phyloP scores from a whole-genome alignment of 192 early-diverging fungal species.

The Umbelopsis ramanniana region DNA sequence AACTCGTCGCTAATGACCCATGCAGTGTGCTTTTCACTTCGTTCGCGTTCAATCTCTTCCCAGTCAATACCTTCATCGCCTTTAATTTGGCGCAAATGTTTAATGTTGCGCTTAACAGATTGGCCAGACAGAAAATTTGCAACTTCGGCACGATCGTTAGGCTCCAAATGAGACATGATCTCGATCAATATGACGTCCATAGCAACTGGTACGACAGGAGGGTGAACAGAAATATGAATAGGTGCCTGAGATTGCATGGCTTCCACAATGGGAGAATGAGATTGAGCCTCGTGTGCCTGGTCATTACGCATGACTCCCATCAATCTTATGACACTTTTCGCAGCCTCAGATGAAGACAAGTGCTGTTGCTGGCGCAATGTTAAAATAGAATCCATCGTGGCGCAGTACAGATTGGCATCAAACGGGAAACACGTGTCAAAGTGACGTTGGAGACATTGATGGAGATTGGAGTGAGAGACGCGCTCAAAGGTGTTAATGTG shows the following conservation, averaged over 20 bases:
- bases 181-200: constrained; percentile 17
- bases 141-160: not conserved
- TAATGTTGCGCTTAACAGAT: constrained; percentile 4
- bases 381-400: constrained; percentile 27
- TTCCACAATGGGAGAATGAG: constrained; percentile 8
- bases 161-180: not conserved
- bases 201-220: not conserved
- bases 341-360: constrained; percentile 21
- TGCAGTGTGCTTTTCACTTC: constrained; percentile 1
- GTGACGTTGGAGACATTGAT: constrained; percentile 28
- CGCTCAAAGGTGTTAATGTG: constrained; percentile 20
- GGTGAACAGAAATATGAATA: not conserved
- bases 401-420: constrained; percentile 23
- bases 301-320: constrained; percentile 27
- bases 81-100: constrained; percentile 10
- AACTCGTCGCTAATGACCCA: not conserved
- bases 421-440: constrained; percentile 27
- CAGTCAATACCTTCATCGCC: not conserved
- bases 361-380: constrained; percentile 18
- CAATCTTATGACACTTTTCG: constrained; percentile 3
- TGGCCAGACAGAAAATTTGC: constrained; percentile 1
- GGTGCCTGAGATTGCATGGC: constrained; percentile 10
- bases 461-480: constrained; percentile 10
- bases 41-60: constrained; percentile 16
- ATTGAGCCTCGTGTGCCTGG: constrained; percentile 21